Conservation (phyloP, 306 rosid species). For the Quercus rubra region DNA sequence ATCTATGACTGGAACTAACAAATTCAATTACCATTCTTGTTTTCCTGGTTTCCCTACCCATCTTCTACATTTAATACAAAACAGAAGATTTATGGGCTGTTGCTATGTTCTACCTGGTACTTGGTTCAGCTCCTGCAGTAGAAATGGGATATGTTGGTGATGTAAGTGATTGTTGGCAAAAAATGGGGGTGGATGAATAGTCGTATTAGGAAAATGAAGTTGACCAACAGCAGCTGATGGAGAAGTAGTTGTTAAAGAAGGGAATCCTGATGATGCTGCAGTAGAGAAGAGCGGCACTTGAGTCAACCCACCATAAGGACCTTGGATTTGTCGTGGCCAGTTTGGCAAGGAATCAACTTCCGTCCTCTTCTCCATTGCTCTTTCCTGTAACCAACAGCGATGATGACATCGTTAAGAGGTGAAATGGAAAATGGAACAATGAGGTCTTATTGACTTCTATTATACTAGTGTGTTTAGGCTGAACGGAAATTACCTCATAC, state of each 20-base stretch:
- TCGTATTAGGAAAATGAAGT: conserved; percentile 43
- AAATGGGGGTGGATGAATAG: conserved; percentile 39
- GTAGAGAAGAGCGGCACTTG: conserved; percentile 62
- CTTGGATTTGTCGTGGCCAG: conserved; percentile 61
- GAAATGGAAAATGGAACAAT: not conserved
- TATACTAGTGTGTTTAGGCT: not conserved
- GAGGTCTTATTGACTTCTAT: not conserved
- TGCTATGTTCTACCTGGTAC: conserved; percentile 19
- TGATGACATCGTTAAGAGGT: not conserved
- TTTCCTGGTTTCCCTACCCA: conserved; percentile 17
- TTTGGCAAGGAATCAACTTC: conserved; percentile 48
- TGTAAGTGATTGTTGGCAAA: conserved; percentile 40
- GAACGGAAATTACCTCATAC: conserved; percentile 40
- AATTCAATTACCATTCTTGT: conserved; percentile 14
- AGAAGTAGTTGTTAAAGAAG: conserved; percentile 38
- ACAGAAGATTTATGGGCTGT: conserved; percentile 1
- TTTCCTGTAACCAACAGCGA: conserved; percentile 52
- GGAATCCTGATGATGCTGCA: conserved; percentile 99
- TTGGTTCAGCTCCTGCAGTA: conserved; percentile 51
- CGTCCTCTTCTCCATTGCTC: conserved; percentile 67
- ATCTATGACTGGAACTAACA: conserved; percentile 11
- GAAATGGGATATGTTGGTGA: conserved; percentile 42
- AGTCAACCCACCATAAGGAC: conserved; percentile 46
- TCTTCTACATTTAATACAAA: conserved; percentile 1
- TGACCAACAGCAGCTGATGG: conserved; percentile 61